Evolutionary conservation across 805 yeast genomes (phyloP).

Genomic region (Candida ovalis): DNA sequence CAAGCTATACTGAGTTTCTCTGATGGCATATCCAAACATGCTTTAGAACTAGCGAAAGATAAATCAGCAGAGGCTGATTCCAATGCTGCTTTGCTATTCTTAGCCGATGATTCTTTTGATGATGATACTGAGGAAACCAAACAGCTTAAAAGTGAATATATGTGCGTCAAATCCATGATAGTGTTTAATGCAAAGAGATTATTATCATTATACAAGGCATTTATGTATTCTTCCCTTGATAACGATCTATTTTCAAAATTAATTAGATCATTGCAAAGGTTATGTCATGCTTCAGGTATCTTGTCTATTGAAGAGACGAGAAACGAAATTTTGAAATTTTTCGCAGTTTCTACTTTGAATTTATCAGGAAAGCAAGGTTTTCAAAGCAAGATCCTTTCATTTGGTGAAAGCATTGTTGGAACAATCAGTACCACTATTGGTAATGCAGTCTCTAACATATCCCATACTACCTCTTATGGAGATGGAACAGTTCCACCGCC

Average conservation of each 20-base stretch:
- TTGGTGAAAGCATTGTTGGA: constrained; percentile 51
- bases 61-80: constrained; percentile 6
- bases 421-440: constrained; percentile 43
- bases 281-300: constrained; percentile 80
- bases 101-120: constrained; percentile 18
- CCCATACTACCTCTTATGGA: constrained; percentile 9
- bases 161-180: constrained; percentile 26
- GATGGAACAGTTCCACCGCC: constrained; percentile 2
- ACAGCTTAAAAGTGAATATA: constrained; percentile 8
- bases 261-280: constrained; percentile 71
- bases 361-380: constrained; percentile 31
- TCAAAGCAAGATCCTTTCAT: constrained; percentile 36
- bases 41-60: constrained; percentile 37
- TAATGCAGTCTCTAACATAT: constrained; percentile 31
- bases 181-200: constrained; percentile 36
- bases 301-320: constrained; percentile 54
- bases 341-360: constrained; percentile 43
- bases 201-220: constrained; percentile 43
- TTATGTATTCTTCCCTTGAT: constrained; percentile 65
- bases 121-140: constrained; percentile 7
- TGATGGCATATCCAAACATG: constrained; percentile 63
- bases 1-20: constrained; percentile 50
- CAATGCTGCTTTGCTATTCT: constrained; percentile 16
- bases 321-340: constrained; percentile 50
- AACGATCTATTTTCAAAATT: constrained; percentile 62